Base-by-base conservation (phyloP, 768 basidiomycete genomes). In the Collybiopsis luxurians region DNA sequence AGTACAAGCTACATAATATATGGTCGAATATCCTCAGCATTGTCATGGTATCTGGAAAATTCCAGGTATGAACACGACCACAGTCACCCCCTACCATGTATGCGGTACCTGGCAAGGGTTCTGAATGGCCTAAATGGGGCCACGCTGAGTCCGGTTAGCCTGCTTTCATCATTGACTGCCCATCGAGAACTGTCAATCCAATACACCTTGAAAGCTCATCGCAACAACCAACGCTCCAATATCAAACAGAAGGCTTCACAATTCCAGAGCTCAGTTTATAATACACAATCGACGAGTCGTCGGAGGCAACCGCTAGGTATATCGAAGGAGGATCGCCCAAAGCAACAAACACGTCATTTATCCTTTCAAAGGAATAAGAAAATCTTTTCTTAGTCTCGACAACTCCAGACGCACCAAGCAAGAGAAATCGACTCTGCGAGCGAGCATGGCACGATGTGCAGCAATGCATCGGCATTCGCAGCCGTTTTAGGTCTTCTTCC, bases 221-320 rank as follows among this genome's bases (percentile, higher is more conserved):
- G n/a, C n/a, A n/a, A n/a, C n/a, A n/a, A n/a, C n/a, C n/a, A n/a
- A n/a, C n/a, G n/a, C n/a, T n/a, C n/a, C n/a, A n/a, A n/a, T 30
- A 30, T 47, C 43, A 55, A 12, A 55, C 40, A 26, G 43, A 31
- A 45, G 88, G 90, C 63, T 92, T 92, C 59, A 85, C 83, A 30
- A 92, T 87, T 55, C 89, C 90, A 49, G 79, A 77, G 65, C 85
- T 87, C 58, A 92, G 76, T 64, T 89, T 90, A 71, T 92, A 92
- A 69, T 92, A 92, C 51, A 92, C 90, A 45, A 88, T 86, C 9
- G 90, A 91, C 11, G 90, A 85, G 63, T 92, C 90, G 50, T 88
- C 83, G 0, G 86, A 80, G 43, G 84, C 85, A 55, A 92, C 86
- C 12, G 86, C 90, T 28, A 92, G 68, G 63, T 82, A 87, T 46